Evolutionary conservation across 2,329 filamentous ascomycete genomes (phyloP).

Genomic region (Colletotrichum sp.): DNA sequence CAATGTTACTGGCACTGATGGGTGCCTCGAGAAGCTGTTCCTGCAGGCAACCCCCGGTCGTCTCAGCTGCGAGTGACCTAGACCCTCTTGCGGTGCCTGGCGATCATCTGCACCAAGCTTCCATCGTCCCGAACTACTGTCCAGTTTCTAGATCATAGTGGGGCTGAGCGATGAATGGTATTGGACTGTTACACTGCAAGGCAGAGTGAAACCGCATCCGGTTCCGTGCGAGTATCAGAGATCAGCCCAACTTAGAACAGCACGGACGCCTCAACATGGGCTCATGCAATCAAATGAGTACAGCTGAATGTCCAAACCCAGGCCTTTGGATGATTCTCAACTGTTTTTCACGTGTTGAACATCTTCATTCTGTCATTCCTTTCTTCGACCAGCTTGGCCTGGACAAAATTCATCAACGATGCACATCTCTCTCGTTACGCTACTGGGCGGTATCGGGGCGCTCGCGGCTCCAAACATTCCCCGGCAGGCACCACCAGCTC

Average conservation of each 20-base stretch:
- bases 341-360: not conserved
- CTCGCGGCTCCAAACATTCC: not conserved
- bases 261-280: not conserved
- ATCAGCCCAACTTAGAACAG: not conserved
- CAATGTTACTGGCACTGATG: not conserved
- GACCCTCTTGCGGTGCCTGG: not conserved
- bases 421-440: not conserved
- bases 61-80: not conserved
- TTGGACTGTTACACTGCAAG: not conserved
- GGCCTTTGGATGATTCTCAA: not conserved
- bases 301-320: not conserved
- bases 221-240: conserved; percentile 17
- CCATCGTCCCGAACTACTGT: not conserved
- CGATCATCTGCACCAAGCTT: not conserved
- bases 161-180: not conserved
- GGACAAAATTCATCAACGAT: not conserved
- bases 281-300: not conserved
- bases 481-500: not conserved
- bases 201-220: not conserved
- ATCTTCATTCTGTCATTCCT: not conserved
- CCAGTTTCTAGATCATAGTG: not conserved
- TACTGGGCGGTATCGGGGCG: not conserved
- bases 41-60: not conserved
- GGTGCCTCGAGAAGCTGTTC: not conserved
- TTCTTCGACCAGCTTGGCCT: not conserved